A percentile compares a stretch with the other conserved stretches of the same genome.
phyloP scores from a whole-genome alignment of 495 filamentous ascomycete species.

The Lophiotrema nucula region DNA sequence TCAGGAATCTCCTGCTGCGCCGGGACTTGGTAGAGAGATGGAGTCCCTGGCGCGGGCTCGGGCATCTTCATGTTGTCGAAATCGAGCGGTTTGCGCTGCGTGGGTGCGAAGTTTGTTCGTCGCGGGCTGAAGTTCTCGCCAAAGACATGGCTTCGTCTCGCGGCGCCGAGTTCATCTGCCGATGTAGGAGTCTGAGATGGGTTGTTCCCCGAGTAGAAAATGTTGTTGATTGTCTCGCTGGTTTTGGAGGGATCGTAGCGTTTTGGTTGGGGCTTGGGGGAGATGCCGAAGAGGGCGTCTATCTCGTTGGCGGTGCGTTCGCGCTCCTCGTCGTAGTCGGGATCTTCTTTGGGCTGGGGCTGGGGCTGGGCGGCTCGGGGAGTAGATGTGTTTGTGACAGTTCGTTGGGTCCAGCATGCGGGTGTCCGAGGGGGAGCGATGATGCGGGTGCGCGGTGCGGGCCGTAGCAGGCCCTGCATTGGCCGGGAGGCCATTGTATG shows the following conservation, averaged over 20 bases:
- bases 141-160: background rate
- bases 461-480: conserved; percentile 17
- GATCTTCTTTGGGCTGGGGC: background rate
- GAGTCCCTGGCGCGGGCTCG: background rate
- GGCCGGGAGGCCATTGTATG: conserved; percentile 1
- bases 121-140: background rate
- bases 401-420: background rate
- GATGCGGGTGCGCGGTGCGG: background rate
- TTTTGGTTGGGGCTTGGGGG: too few relatives aligned
- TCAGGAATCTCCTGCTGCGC: conserved; percentile 13
- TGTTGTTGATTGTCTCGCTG: background rate
- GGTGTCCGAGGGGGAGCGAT: background rate
- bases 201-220: too few relatives aligned
- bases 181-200: too few relatives aligned
- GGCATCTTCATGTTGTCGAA: conserved; percentile 18
- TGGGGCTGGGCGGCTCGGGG: conserved; percentile 1
- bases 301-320: background rate
- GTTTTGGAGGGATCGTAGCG: background rate
- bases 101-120: background rate
- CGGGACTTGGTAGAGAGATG: background rate
- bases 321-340: background rate
- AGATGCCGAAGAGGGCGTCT: conserved; percentile 12
- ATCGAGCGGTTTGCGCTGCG: conserved; percentile 2
- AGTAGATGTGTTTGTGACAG: background rate
- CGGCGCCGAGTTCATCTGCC: conserved; percentile 3